Evolutionary conservation across 345 rosid species (phyloP), one percentile per base, ranked within the genome.

Genomic region (Sapria himalayana): DNA sequence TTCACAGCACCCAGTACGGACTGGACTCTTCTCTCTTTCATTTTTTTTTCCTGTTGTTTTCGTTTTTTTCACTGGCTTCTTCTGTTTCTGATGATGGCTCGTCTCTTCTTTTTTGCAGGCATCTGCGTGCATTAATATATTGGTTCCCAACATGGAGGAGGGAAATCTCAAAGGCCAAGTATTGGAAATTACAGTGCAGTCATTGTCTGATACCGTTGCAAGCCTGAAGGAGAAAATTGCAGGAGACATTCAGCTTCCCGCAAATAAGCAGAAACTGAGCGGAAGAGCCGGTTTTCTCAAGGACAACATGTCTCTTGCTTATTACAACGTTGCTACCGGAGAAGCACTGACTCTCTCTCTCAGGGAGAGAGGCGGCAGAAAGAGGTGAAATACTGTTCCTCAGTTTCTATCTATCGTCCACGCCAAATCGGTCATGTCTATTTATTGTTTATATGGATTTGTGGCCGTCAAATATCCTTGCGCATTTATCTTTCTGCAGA

Each of bases 221-320:
- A 82, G 92, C 61, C 64, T 82, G 68, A 82, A 82, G 58, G 94
- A 82, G 69, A 82, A 82, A 65, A 78, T 82, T 46, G 92, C 92
- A 0, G 94, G 82, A 51, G 82, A 73, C 54, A 75, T 65, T 43
- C 94, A 78, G 49, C 77, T 78, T 48, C 76, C 80, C 18, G 70
- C 92, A 37, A 82, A 78, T 66, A 82, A 82, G 49, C 94, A 82
- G 66, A 82, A 82, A 51, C 45, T 82, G 57, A 82, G 86, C 59
- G 92, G 92, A 43, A 76, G 76, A 62, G 74, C 81, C 22, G 86
- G 94, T 46, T 82, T 82, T 50, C 70, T 82, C 16, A 82, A 82
- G 72, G 94, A 82, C 56, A 82, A 76, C 54, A 63, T 82, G 80
- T 69, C 86, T 12, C 84, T 75, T 55, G 84, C 86, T 10, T 67